Conservation (phyloP, 148 eudicot genomes). For the Polygonum maritimum region DNA sequence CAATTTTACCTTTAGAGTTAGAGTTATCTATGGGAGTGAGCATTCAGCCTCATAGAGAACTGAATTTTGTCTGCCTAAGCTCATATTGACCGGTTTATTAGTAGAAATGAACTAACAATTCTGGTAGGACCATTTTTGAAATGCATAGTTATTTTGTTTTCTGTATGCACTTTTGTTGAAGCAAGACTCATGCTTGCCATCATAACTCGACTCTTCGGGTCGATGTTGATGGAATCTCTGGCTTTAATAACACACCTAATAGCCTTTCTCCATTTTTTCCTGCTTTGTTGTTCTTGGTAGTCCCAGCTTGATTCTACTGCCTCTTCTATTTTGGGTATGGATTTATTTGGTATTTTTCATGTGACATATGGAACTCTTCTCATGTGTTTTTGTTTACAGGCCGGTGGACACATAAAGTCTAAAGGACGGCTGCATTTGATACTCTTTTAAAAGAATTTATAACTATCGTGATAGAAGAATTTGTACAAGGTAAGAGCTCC, state of each 20-base stretch:
- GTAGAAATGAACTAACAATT: neutral
- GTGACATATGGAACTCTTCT: too few species aligned
- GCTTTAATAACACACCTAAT: conserved; percentile 60
- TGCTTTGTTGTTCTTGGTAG: conserved; percentile 49
- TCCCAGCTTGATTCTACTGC: too few species aligned
- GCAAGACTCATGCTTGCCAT: conserved; percentile 72
- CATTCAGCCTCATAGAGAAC: neutral
- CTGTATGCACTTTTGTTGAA: too few species aligned
- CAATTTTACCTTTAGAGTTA: neutral
- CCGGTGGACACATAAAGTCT: too few species aligned
- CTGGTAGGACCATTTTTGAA: neutral
- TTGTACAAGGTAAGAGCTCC: too few species aligned
- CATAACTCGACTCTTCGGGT: conserved; percentile 80
- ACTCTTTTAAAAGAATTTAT: too few species aligned
- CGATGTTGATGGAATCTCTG: conserved; percentile 92
- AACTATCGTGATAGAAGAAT: too few species aligned
- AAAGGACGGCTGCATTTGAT: too few species aligned
- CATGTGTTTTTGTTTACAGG: too few species aligned
- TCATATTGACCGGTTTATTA: neutral
- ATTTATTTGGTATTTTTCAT: too few species aligned
- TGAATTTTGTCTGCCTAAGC: neutral
- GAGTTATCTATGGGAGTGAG: neutral
- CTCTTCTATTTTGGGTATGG: too few species aligned
- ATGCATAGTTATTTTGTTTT: neutral
- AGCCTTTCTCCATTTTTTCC: conserved; percentile 56